Evolutionary conservation across 176 grass and related monocot species (phyloP), one percentile per base, ranked within the genome.

Genomic region (Ensete ventricosum): DNA sequence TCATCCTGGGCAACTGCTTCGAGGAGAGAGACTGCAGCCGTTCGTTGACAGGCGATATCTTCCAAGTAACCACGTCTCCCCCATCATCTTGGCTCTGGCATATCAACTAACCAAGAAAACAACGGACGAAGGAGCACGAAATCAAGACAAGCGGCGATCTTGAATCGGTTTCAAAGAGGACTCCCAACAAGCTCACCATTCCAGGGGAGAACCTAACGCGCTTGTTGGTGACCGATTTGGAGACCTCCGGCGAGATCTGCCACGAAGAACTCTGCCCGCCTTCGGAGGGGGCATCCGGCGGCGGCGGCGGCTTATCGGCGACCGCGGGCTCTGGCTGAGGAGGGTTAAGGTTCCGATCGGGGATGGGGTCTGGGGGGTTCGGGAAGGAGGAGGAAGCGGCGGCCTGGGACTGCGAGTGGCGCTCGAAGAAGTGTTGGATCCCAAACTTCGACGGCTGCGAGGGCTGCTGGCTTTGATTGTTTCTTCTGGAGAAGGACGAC

Each of bases 341-440:
- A 80, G 14, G 55, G 3, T 80, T 72, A 60, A 69, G 65, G 17
- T 78, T 78, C 16, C 67, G 10, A n/a, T 50, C 43, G 16, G 67
- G 1, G 34, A 9, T 2, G 11, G 34, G 1, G 17, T 50, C 51
- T 70, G 34, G 34, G 53, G 75, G 25, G 7, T 69, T 16, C 81
- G 76, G 55, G 57, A 81, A 11, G 54, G n/a, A 55, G 69, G 62
- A 55, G 79, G 84, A 51, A 53, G 78, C 60, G 54, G 50, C 65
- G 69, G 87, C 75, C 77, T 75, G 78, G 60, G 80, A 83, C 83
- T 89, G 89, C 49, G 90, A 88, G 74, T 93, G 93, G 72, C 93
- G 93, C 87, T 97, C 93, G 70, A 97, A 97, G 77, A 97, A 97
- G 73, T 92, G 90, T 65, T 69, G 93, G 81, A 97, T 97, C 67